Evolutionary conservation across 495 filamentous ascomycete species (phyloP).

Genomic region (Lasiosphaeria ovina): DNA sequence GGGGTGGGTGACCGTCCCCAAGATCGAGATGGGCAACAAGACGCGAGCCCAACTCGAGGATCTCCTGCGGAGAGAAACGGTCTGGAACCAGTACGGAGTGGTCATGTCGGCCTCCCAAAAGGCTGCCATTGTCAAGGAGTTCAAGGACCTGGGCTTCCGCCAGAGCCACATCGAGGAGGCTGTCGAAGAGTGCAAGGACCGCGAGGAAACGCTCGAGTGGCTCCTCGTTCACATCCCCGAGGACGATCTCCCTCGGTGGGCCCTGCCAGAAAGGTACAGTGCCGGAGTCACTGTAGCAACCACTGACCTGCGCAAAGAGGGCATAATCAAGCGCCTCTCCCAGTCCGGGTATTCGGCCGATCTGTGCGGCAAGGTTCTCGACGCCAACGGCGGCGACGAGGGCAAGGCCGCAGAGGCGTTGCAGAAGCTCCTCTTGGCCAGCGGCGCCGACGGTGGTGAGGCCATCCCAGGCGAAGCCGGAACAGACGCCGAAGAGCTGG

Average conservation of each 20-base stretch:
- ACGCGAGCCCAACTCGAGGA: constrained; percentile 75
- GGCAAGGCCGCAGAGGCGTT: constrained; percentile 72
- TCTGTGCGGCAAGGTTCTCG: constrained; percentile 71
- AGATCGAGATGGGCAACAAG: constrained; percentile 85
- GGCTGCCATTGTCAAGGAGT: constrained; percentile 65
- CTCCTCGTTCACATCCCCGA: constrained; percentile 94
- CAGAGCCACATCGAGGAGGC: constrained; percentile 88
- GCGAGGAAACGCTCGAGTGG: constrained; percentile 90
- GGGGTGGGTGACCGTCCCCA: constrained; percentile 81
- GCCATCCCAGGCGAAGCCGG: background rate
- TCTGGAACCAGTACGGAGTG: constrained; percentile 82
- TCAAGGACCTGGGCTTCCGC: constrained; percentile 75
- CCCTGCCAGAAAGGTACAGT: constrained; percentile 83
- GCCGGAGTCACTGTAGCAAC: constrained; percentile 83
- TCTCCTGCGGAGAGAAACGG: constrained; percentile 67
- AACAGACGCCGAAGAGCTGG: constrained; percentile 27
- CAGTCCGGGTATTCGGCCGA: constrained; percentile 80
- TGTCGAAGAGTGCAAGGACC: constrained; percentile 78
- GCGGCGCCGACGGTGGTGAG: constrained; percentile 31
- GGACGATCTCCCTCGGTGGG: constrained; percentile 88
- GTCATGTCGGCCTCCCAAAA: constrained; percentile 58
- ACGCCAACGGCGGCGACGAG: constrained; percentile 68
- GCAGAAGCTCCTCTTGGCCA: constrained; percentile 63
- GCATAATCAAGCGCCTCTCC: constrained; percentile 75
- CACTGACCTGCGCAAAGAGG: constrained; percentile 74